Evolutionary conservation across 805 yeast species (phyloP).

Genomic region (Nadsonia fulvescens): DNA sequence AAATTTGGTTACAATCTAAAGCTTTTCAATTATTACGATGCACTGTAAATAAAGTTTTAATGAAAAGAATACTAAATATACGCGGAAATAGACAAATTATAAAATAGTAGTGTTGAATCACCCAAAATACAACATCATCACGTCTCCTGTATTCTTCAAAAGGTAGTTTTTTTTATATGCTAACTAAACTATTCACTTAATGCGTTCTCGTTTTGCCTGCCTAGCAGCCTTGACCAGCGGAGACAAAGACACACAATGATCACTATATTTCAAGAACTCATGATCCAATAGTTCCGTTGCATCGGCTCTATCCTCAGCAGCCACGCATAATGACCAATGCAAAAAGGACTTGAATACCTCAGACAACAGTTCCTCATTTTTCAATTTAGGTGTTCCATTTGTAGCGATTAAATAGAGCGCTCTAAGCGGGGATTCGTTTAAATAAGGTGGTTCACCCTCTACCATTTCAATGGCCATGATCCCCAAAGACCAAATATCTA

Average conservation of each 20-base stretch:
- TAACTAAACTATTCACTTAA: too few species aligned
- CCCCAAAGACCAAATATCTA: constrained; percentile 95
- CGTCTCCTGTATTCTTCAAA: too few species aligned
- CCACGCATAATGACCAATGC: constrained; percentile 64
- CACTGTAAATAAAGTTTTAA: too few species aligned
- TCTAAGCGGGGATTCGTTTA: constrained; percentile 87
- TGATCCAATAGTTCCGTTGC: constrained; percentile 57
- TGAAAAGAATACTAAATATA: too few species aligned
- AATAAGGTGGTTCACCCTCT: constrained; percentile 96
- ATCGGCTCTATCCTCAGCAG: constrained; percentile 62
- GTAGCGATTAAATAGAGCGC: constrained; percentile 90
- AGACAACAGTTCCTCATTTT: constrained; percentile 70
- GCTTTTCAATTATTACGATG: too few species aligned
- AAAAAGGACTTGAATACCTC: constrained; percentile 49
- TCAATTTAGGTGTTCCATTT: constrained; percentile 87
- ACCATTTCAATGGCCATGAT: constrained; percentile 98
- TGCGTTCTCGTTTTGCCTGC: constrained; percentile 12
- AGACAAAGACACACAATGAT: constrained; percentile 16
- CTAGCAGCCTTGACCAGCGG: constrained; percentile 19
- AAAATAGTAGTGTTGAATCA: too few species aligned
- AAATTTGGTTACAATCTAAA: too few species aligned
- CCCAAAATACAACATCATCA: too few species aligned
- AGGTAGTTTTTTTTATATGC: too few species aligned
- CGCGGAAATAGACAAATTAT: too few species aligned
- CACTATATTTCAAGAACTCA: constrained; percentile 26